Percentiles rank a stretch among this genome's conserved stretches.
Conservation (phyloP, 495 filamentous ascomycete species). For the Hypoxylon lenormandii region DNA sequence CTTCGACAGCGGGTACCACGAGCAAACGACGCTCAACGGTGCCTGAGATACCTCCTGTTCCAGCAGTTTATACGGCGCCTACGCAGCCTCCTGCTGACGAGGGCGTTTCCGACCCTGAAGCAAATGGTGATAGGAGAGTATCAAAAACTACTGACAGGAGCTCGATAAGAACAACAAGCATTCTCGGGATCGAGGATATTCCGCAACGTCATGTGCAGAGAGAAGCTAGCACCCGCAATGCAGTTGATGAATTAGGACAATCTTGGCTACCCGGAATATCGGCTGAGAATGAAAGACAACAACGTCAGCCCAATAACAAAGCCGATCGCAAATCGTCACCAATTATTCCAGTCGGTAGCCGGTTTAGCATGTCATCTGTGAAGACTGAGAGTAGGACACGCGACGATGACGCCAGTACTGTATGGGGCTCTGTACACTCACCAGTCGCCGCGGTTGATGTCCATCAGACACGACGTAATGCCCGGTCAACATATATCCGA, state of each 20-base stretch:
- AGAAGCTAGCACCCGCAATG: conserved; percentile 43
- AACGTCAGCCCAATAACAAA: conserved; percentile 30
- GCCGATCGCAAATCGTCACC: conserved; percentile 57
- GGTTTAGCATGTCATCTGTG: conserved; percentile 51
- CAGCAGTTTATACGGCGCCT: conserved; percentile 47
- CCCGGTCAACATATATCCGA: conserved; percentile 52
- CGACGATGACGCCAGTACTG: conserved; percentile 54
- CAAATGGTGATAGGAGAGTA: conserved; percentile 22
- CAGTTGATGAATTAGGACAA: conserved; percentile 52
- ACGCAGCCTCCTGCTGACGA: conserved; percentile 10
- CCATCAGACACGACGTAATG: conserved; percentile 48
- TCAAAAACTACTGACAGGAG: conserved; percentile 52
- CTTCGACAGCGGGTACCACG: conserved; percentile 18
- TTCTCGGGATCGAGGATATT: conserved; percentile 57
- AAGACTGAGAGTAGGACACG: conserved; percentile 46
- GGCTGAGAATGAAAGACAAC: conserved; percentile 27
- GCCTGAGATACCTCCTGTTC: conserved; percentile 59
- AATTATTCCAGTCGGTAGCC: conserved; percentile 46
- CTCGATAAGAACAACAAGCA: conserved; percentile 53
- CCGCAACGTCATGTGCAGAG: conserved; percentile 33
- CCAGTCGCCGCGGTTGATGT: conserved; percentile 54
- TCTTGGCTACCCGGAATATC: conserved; percentile 58
- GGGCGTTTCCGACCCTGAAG: conserved; percentile 5
- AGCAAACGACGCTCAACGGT: conserved; percentile 56
- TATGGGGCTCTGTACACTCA: conserved; percentile 59